A percentile compares a stretch with the other conserved stretches of the same genome.
These are phyloP conservation scores for Fusarium sp. DNA, from an alignment of 2,329 filamentous ascomycete species.

Conservation along the genomic window DNA sequence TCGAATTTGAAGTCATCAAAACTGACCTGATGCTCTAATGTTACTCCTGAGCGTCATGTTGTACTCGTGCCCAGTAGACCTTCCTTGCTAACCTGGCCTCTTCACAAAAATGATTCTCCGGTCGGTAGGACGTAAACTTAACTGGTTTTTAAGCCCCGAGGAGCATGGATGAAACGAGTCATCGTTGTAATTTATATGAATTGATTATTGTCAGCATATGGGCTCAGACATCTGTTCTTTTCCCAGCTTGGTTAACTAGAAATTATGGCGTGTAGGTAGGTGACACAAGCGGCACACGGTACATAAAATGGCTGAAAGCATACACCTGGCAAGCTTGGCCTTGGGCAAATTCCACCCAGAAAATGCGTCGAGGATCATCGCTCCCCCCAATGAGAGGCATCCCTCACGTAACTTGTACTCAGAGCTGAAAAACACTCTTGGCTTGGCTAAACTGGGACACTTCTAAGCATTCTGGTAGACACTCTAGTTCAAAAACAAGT, in stretches of 20 bases:
- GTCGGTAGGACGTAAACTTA: no score
- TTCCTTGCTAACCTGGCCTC: no score
- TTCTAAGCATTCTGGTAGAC: not conserved
- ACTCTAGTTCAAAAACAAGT: not conserved
- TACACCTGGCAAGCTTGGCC: not conserved
- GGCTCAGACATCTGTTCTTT: no score
- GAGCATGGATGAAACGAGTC: no score
- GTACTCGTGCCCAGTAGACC: no score
- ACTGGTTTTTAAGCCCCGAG: no score
- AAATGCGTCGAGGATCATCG: not conserved
- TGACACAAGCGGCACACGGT: not conserved
- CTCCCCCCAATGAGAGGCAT: not conserved
- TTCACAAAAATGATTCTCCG: no score
- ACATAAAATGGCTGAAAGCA: not conserved
- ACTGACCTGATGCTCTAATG: not conserved
- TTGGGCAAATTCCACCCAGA: not conserved
- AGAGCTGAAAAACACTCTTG: not conserved
- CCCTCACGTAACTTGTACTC: not conserved
- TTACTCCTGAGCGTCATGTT: no score
- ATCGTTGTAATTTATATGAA: no score
- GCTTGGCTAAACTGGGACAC: not conserved
- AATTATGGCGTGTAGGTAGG: not conserved
- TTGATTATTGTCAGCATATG: no score
- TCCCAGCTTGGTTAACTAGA: no score
- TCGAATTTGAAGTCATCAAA: not conserved